phyloP scores from a whole-genome alignment of 208 protist genomes.

The Crithidia sp. region DNA sequence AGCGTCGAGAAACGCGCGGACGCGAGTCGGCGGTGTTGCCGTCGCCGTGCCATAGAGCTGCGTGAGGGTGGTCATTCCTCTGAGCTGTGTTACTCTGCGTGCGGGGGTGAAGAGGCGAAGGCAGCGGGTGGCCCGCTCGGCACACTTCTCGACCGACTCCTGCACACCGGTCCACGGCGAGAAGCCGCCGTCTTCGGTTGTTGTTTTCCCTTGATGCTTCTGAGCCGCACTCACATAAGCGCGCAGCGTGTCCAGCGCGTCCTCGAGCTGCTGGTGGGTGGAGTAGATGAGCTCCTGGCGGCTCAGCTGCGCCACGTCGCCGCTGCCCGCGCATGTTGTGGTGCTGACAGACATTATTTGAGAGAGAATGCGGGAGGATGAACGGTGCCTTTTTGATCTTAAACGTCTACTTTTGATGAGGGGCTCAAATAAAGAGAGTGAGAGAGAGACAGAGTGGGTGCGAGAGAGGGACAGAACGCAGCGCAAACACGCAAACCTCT shows the following conservation, averaged over 20 bases:
- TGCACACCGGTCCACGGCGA: conserved; percentile 51
- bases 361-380: not conserved
- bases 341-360: conserved; percentile 9
- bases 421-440: not conserved
- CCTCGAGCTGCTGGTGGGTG: conserved; percentile 43
- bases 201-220: conserved; percentile 5
- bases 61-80: conserved; percentile 50
- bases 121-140: conserved; percentile 40
- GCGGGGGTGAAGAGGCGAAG: conserved; percentile 68
- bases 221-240: conserved; percentile 21
- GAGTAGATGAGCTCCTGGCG: conserved; percentile 34
- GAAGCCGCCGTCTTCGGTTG: conserved; percentile 26
- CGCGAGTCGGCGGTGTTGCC: conserved; percentile 27
- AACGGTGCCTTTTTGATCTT: not conserved
- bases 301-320: conserved; percentile 10
- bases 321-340: conserved; percentile 1
- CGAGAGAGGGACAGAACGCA: no score
- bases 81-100: conserved; percentile 33
- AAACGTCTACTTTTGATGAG: not conserved
- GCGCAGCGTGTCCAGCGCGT: conserved; percentile 24
- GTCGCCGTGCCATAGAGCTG: conserved; percentile 53
- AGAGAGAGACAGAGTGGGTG: conserved; percentile 10
- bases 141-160: conserved; percentile 28
- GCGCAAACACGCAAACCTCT: no score
- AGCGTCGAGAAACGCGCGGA: conserved; percentile 42